Evolutionary conservation across 1,139 yeast genomes (phyloP).

Genomic region (Taiozyma sp.): DNA sequence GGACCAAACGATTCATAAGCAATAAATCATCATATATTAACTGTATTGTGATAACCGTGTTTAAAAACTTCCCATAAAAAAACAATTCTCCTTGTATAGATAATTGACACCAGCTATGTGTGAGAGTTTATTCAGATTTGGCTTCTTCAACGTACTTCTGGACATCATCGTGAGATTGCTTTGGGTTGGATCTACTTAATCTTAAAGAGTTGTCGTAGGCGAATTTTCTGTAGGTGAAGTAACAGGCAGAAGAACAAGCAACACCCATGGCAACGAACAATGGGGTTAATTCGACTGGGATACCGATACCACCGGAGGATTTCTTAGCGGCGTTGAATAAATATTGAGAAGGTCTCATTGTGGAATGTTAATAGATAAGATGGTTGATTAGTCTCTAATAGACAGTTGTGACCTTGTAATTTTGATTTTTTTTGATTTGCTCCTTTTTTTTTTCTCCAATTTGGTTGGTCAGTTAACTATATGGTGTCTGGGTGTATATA

Average conservation of each 20-base stretch:
- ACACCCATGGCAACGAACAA: constrained; percentile 57
- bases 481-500: neutral
- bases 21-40: neutral
- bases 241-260: constrained; percentile 59
- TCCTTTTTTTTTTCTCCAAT: constrained; percentile 3
- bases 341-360: constrained; percentile 53
- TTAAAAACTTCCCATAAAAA: neutral
- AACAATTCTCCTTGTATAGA: neutral
- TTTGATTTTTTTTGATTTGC: neutral
- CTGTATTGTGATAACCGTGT: neutral
- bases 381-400: neutral
- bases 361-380: constrained; percentile 1
- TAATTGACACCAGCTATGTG: neutral
- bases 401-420: neutral
- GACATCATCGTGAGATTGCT: constrained; percentile 44
- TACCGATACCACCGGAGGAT: constrained; percentile 26
- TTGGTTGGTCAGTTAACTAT: constrained; percentile 6
- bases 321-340: constrained; percentile 42
- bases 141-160: constrained; percentile 34
- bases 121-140: neutral
- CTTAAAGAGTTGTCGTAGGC: constrained; percentile 62
- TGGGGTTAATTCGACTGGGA: constrained; percentile 79
- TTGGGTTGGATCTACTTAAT: constrained; percentile 61
- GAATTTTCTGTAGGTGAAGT: constrained; percentile 70
- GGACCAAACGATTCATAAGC: neutral